Evolutionary conservation across 352 stramenopile species (phyloP).

Genomic region (Elongisporangium senticosum): DNA sequence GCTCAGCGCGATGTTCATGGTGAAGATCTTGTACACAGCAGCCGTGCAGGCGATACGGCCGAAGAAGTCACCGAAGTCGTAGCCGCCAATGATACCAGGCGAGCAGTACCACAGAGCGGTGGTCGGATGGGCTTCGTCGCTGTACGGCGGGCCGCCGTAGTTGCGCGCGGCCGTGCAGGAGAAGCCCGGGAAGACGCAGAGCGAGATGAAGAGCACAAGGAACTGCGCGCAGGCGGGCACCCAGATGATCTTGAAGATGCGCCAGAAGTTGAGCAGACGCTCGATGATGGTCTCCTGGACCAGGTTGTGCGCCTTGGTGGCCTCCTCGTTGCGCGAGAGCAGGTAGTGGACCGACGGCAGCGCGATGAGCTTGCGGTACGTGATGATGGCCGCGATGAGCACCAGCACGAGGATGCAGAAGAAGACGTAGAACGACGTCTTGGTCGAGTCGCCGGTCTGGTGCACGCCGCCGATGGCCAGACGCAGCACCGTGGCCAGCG

Average conservation of each 20-base stretch:
- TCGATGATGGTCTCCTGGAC: conserved; percentile 12
- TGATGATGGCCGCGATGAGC: conserved; percentile 20
- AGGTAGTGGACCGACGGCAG: conserved; percentile 35
- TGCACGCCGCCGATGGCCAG: conserved; percentile 30
- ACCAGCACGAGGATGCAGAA: conserved; percentile 40
- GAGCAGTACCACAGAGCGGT: conserved; percentile 38
- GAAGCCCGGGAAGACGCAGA: conserved; percentile 35
- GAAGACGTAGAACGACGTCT: conserved; percentile 42
- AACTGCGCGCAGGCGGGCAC: conserved; percentile 32
- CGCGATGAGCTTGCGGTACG: conserved; percentile 22
- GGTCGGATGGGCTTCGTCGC: conserved; percentile 7
- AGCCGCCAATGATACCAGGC: conserved; percentile 45
- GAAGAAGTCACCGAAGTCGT: conserved; percentile 66
- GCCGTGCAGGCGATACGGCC: conserved; percentile 41
- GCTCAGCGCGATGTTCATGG: conserved; percentile 32
- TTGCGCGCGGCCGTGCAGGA: conserved; percentile 23
- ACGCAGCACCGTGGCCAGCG: conserved; percentile 30
- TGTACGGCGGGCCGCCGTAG: conserved; percentile 13
- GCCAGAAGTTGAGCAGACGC: conserved; percentile 27
- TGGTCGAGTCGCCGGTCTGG: conserved; percentile 17
- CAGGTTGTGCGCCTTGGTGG: conserved; percentile 15
- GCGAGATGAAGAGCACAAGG: conserved; percentile 44
- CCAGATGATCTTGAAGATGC: conserved; percentile 41
- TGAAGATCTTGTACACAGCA: conserved; percentile 51
- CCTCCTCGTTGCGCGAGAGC: conserved; percentile 27